Evolutionary conservation across 352 stramenopile genomes (phyloP), one percentile per base, ranked within the genome.

Genomic region (Phytophthora fragariae): DNA sequence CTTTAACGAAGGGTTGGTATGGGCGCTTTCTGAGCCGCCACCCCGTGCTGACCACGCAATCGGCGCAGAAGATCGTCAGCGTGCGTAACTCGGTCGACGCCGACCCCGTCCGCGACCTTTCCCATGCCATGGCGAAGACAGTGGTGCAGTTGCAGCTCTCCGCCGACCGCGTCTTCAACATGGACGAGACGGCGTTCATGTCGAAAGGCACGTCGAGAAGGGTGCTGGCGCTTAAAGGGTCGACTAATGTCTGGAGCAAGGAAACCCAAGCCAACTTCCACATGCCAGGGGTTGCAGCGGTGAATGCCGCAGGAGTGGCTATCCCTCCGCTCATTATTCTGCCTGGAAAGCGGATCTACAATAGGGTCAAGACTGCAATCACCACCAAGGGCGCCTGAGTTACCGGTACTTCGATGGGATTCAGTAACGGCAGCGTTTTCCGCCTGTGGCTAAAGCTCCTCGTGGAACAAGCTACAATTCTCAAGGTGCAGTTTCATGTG

Each of bases 171-270:
- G 14, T 67, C 6, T 77, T 73, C 21, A 73, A 77, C 44, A 76
- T 70, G 61, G 56, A 75, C 15, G 58, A 67, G 14, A 63, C 59
- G 3, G 11, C 53, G 4, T 74, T 74, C 37, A 55, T 66, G 50
- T 60, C 59, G 8, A 65, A 41, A 41, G 35, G 35, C 35, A 41
- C 35, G 35, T 41, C 41, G 33, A n/a, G 27, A 29, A 58, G 41
- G 39, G 55, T 76, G 9, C 53, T 76, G 5, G 69, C 55, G 1
- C 35, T 75, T 5, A 70, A 57, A 27, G 69, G 52, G 1, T 75
- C 69, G 0, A 52, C 31, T 4, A 59, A 52, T 39, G 62, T 71
- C 1, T 75, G 62, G 62, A 75, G 49, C 2, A 62, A 62, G 47
- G 57, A 73, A 53, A 62, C n/a, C 7, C 55, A 55, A 35, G 6